Evolutionary conservation across 2,329 filamentous ascomycete genomes (phyloP).

Genomic region (Phyllosticta citribraziliensis): DNA sequence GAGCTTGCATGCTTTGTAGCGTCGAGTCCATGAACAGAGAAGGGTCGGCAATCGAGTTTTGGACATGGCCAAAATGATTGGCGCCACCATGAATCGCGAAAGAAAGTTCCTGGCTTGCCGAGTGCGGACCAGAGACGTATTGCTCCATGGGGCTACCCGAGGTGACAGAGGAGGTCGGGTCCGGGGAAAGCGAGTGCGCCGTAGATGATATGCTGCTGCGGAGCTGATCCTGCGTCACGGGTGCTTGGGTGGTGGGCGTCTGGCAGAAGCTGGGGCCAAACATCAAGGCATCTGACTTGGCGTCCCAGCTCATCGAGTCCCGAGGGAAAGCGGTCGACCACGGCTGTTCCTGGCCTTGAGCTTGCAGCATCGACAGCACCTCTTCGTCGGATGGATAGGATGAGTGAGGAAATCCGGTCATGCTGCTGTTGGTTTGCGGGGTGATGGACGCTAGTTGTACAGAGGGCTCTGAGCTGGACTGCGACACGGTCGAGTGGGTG

Average conservation of each 20-base stretch:
- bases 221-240: slow-evolving; percentile 6
- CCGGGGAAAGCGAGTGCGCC: slow-evolving; percentile 4
- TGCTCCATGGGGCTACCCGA: background rate
- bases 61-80: background rate
- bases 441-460: background rate
- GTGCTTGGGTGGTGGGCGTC: background rate
- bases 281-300: slow-evolving; percentile 2
- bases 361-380: background rate
- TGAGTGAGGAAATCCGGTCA: background rate
- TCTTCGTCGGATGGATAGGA: background rate
- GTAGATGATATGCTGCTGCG: slow-evolving; percentile 7
- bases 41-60: background rate
- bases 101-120: slow-evolving; percentile 1
- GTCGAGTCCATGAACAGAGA: slow-evolving; percentile 7
- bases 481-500: background rate
- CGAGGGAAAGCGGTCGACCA: slow-evolving; percentile 4
- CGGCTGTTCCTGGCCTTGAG: background rate
- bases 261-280: slow-evolving; percentile 3
- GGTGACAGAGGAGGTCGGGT: slow-evolving; percentile 1
- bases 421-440: background rate
- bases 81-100: background rate
- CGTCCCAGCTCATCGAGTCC: slow-evolving; percentile 5
- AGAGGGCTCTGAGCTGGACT: background rate
- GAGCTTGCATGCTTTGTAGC: background rate
- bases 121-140: background rate